Evolutionary conservation across 495 filamentous ascomycete species (phyloP).

Genomic region (Eremomyces bilateralis): DNA sequence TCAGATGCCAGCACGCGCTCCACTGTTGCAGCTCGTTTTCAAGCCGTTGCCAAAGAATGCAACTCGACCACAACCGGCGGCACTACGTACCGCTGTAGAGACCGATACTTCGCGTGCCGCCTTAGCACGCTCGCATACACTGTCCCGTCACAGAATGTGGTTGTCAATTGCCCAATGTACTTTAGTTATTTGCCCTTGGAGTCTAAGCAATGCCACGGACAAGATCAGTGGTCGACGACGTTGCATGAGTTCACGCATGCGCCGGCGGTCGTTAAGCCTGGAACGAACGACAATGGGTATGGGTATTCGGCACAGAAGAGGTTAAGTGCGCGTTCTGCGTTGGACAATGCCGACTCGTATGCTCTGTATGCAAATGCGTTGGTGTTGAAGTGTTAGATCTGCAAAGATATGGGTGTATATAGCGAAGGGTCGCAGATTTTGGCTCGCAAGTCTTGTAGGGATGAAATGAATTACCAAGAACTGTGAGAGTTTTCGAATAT

Average conservation of each 20-base stretch:
- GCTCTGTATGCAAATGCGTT: conserved; percentile 39
- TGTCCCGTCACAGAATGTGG: conserved; percentile 26
- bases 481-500: too few species aligned
- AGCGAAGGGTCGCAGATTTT: too few species aligned
- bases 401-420: too few species aligned
- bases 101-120: conserved; percentile 27
- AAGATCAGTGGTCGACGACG: conserved; percentile 37
- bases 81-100: conserved; percentile 30
- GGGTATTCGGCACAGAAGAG: conserved; percentile 29
- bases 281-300: conserved; percentile 36
- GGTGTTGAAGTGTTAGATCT: too few species aligned
- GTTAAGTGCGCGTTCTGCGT: conserved; percentile 23
- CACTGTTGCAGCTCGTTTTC: conserved; percentile 29
- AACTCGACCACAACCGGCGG: conserved; percentile 20
- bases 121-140: conserved; percentile 34
- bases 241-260: conserved; percentile 44
- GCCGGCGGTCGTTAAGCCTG: conserved; percentile 29
- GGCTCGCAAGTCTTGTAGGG: too few species aligned
- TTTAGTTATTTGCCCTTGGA: conserved; percentile 27
- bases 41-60: conserved; percentile 29
- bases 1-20: conserved; percentile 22
- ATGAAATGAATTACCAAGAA: too few species aligned
- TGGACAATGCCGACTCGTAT: conserved; percentile 41
- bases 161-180: conserved; percentile 35
- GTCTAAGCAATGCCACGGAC: conserved; percentile 27